These are phyloP conservation scores for Ogataea minuta DNA, from an alignment of 805 yeast species.

Conservation along the genomic window DNA sequence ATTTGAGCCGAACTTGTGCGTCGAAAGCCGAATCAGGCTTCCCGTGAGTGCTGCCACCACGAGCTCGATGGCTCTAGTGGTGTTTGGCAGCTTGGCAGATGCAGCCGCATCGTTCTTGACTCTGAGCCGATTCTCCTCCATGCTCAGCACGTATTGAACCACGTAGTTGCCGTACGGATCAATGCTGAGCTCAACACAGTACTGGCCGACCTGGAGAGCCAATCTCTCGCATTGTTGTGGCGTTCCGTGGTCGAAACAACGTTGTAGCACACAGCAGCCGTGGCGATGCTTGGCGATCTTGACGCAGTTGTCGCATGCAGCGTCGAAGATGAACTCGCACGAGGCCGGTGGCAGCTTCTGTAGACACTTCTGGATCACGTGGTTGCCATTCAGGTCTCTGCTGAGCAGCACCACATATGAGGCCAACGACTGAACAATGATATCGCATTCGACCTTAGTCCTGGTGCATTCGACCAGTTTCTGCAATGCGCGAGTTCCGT, in stretches of 20 bases:
- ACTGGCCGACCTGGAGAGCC: constrained; percentile 62
- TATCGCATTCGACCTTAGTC: constrained; percentile 66
- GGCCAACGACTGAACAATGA: constrained; percentile 37
- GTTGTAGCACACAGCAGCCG: constrained; percentile 95
- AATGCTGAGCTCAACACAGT: constrained; percentile 67
- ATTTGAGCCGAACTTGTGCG: constrained; percentile 60
- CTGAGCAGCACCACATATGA: constrained; percentile 77
- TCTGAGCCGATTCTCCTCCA: constrained; percentile 36
- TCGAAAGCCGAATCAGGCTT: constrained; percentile 40
- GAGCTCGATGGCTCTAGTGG: constrained; percentile 30
- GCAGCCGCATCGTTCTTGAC: constrained; percentile 28
- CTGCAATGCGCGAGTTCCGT: constrained; percentile 95
- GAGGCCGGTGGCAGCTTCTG: constrained; percentile 67
- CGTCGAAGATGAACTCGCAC: constrained; percentile 85
- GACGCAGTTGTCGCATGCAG: constrained; percentile 69
- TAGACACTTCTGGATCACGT: constrained; percentile 90
- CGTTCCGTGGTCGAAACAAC: constrained; percentile 90
- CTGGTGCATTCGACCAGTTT: constrained; percentile 81
- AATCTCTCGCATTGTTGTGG: constrained; percentile 64
- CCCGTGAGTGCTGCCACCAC: constrained; percentile 31
- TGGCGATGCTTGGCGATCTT: constrained; percentile 93
- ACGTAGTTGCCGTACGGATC: constrained; percentile 98
- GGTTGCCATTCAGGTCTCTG: constrained; percentile 93
- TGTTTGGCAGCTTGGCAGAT: constrained; percentile 27
- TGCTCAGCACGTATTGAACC: constrained; percentile 78